Conservation (phyloP, 495 filamentous ascomycete genomes). For the Astrothelium macrocarpum region DNA sequence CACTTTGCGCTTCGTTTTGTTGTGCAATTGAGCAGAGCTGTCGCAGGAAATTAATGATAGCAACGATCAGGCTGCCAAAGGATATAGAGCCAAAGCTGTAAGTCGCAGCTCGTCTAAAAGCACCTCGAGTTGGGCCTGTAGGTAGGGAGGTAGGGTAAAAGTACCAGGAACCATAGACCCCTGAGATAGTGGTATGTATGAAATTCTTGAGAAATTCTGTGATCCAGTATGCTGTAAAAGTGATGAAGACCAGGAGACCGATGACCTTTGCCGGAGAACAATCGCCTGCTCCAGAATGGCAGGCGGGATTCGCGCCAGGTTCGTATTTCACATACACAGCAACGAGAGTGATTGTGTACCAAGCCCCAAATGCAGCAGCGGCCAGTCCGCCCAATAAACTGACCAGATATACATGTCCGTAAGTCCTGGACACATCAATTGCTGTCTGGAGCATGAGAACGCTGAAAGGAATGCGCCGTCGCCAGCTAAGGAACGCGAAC, state of each 20-base stretch:
- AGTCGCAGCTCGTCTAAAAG: conserved; percentile 65
- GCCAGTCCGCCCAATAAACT: conserved; percentile 69
- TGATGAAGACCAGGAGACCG: conserved; percentile 75
- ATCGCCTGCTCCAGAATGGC: conserved; percentile 48
- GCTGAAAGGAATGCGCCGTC: conserved; percentile 77
- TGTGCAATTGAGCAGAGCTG: conserved; percentile 68
- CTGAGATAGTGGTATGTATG: conserved; percentile 76
- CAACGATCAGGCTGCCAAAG: conserved; percentile 73
- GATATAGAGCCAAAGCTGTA: conserved; percentile 89
- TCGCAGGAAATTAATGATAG: conserved; percentile 74
- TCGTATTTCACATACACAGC: conserved; percentile 73
- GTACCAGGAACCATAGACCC: conserved; percentile 90
- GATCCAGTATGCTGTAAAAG: conserved; percentile 87
- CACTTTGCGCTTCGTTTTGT: conserved; percentile 51
- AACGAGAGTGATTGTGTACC: conserved; percentile 51
- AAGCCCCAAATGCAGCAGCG: conserved; percentile 57
- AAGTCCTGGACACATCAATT: conserved; percentile 73
- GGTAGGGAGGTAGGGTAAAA: conserved; percentile 67
- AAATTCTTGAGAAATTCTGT: conserved; percentile 87
- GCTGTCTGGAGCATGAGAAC: conserved; percentile 80
- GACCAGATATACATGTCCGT: conserved; percentile 80
- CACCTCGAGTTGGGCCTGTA: conserved; percentile 63
- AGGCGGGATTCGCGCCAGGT: conserved; percentile 60
- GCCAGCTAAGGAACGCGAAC: conserved; percentile 74
- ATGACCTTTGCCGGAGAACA: conserved; percentile 70